Evolutionary conservation across 2,329 filamentous ascomycete genomes (phyloP).

Genomic region (Monosporascus sp.): DNA sequence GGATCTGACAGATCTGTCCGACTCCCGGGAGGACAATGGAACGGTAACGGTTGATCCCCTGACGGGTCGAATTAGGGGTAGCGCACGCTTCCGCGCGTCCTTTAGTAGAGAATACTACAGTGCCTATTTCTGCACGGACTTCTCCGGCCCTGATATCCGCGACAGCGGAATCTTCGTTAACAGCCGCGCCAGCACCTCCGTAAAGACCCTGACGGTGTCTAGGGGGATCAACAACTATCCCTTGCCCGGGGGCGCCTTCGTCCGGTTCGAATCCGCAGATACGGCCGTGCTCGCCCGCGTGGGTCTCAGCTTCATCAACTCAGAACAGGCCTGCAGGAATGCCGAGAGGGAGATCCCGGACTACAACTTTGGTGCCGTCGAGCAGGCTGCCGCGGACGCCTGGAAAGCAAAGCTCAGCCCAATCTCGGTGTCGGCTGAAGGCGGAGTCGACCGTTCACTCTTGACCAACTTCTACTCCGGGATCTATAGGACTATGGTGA

Average conservation of each 20-base stretch:
- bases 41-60: slow-evolving; percentile 47
- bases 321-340: slow-evolving; percentile 59
- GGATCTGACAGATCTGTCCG: slow-evolving; percentile 58
- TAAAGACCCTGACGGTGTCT: slow-evolving; percentile 42
- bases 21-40: slow-evolving; percentile 53
- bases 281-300: slow-evolving; percentile 57
- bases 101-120: slow-evolving; percentile 59
- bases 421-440: slow-evolving; percentile 46
- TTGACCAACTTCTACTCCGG: slow-evolving; percentile 65
- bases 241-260: slow-evolving; percentile 58
- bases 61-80: slow-evolving; percentile 59
- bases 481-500: slow-evolving; percentile 67
- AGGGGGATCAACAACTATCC: slow-evolving; percentile 47
- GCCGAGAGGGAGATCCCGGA: slow-evolving; percentile 64
- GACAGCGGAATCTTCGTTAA: slow-evolving; percentile 58
- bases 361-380: slow-evolving; percentile 55
- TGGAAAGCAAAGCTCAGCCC: slow-evolving; percentile 59
- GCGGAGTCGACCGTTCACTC: slow-evolving; percentile 47
- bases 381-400: slow-evolving; percentile 44
- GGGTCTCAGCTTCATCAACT: slow-evolving; percentile 64
- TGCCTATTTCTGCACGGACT: slow-evolving; percentile 63
- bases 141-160: slow-evolving; percentile 50
- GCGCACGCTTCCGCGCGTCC: slow-evolving; percentile 56
- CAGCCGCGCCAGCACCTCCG: slow-evolving; percentile 44
- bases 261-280: slow-evolving; percentile 48